Evolutionary conservation across 148 eudicot genomes (phyloP), one percentile per base, ranked within the genome.

Genomic region (Pouteria glomerata): DNA sequence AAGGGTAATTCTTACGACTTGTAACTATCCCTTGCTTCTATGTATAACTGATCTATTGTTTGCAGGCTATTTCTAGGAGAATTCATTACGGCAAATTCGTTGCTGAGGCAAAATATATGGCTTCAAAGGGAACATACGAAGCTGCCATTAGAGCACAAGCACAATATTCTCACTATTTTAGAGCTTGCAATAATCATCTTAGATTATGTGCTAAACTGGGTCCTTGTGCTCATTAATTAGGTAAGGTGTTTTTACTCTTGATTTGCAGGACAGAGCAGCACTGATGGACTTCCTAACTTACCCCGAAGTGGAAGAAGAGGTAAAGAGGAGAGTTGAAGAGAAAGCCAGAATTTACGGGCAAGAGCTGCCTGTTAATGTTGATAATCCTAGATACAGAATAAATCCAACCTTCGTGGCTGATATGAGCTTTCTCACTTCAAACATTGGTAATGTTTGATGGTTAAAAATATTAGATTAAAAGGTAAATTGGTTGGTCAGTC

Each of bases 31-130:
- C 50, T 23, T 41, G n/a, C n/a, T n/a, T n/a, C 26, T 27, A 26
- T 26, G 19, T 42, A 57, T 69, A 31, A 27, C 26, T 68, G 34
- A 39, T 24, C 48, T 53, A 18, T 26, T 30, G 18, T 64, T 31
- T 76, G 76, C 79, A 94, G 98, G 90, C 88, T 57, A 87, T 94
- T 50, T 94, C 98, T 10, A 94, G 89, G 83, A 87, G 98, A 82
- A 88, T 94, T 50, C 98, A 94, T 63, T 94, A 94, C 33, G 98
- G 98, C 44, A 94, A 94, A 83, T 94, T 86, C 75, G 98, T 94
- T 24, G 98, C 98, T 11, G 98, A 94, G 74, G 97, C 98, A 23
- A 94, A 94, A 72, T 94, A 87, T 47, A 88, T 83, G 60, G 97
- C 87, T 71, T 81, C 97, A 34, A 97, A 97, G n/a, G 88, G 84